Conservation (phyloP, 2,329 filamentous ascomycete genomes). For the Podosphaera fusca region DNA sequence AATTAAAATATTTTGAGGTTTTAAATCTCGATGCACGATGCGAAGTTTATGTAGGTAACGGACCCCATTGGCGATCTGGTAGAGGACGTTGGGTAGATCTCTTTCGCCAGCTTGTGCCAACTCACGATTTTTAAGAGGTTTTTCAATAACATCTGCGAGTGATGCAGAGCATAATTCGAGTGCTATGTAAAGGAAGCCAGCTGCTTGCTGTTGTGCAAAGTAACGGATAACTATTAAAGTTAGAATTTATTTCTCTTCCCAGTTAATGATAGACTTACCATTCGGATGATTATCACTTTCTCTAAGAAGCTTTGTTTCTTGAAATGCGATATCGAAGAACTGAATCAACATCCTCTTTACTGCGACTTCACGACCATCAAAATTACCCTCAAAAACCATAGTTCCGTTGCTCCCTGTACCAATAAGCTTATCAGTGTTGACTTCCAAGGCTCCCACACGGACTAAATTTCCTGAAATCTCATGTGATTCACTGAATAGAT, state of each 20-base stretch:
- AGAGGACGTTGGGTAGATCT: conserved; percentile 58
- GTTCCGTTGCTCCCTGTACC: conserved; percentile 89
- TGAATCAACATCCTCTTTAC: conserved; percentile 94
- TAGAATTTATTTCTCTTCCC: conserved; percentile 9
- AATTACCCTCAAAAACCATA: conserved; percentile 81
- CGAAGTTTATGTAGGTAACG: conserved; percentile 74
- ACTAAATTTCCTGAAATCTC: conserved; percentile 35
- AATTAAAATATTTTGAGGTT: conserved; percentile 92
- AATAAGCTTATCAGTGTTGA: conserved; percentile 38
- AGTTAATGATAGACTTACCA: conserved; percentile 20
- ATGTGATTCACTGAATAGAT: conserved; percentile 31
- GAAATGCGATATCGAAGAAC: conserved; percentile 85
- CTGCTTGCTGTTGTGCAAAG: conserved; percentile 71
- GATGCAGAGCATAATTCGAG: conserved; percentile 86
- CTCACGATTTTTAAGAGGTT: conserved; percentile 39
- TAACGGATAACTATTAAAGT: conserved; percentile 58
- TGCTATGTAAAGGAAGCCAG: conserved; percentile 87
- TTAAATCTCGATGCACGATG: conserved; percentile 91
- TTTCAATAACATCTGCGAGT: conserved; percentile 72
- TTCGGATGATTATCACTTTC: conserved; percentile 93
- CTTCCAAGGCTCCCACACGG: conserved; percentile 39
- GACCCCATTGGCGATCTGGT: conserved; percentile 76
- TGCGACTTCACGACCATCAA: conserved; percentile 78
- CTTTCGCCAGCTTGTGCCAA: conserved; percentile 50
- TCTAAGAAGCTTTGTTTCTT: conserved; percentile 72